These are phyloP conservation scores for Naganishia friedmannii DNA, from an alignment of 768 basidiomycete genomes.

Conservation along the genomic window DNA sequence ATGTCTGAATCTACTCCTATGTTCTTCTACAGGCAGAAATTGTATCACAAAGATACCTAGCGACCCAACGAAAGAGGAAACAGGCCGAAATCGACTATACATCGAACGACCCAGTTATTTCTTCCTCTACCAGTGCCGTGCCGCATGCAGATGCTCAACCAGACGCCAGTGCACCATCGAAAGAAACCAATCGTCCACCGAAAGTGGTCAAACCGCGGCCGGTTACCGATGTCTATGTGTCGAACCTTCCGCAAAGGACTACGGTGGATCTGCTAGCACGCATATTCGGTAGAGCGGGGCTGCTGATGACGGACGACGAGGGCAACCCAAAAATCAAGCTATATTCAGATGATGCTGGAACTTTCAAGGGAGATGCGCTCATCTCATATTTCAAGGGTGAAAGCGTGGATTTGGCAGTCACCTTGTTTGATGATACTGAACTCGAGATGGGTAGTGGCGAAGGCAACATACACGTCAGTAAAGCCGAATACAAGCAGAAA, in stretches of 20 bases:
- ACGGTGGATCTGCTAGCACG: constrained; percentile 71
- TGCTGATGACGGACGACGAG: constrained; percentile 87
- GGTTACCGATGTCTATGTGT: constrained; percentile 88
- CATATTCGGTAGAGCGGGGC: constrained; percentile 85
- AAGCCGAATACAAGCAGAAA: constrained; percentile 45
- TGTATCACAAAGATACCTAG: constrained; percentile 59
- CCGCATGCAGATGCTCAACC: constrained; percentile 11
- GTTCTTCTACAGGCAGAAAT: constrained; percentile 66
- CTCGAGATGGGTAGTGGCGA: constrained; percentile 74
- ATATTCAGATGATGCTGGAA: constrained; percentile 81
- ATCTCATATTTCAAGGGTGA: constrained; percentile 98
- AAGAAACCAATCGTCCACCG: constrained; percentile 49
- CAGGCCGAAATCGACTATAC: constrained; percentile 60
- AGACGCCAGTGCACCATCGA: background rate
- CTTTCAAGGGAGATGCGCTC: constrained; percentile 89
- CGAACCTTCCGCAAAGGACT: constrained; percentile 72
- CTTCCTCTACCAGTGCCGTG: constrained; percentile 27
- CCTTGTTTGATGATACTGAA: constrained; percentile 86
- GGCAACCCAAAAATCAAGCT: constrained; percentile 92
- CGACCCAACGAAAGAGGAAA: constrained; percentile 60
- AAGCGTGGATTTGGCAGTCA: constrained; percentile 79
- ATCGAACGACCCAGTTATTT: constrained; percentile 56
- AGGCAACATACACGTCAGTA: constrained; percentile 50
- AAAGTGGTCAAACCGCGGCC: constrained; percentile 36
- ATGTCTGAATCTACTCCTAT: background rate